A percentile compares a stretch with the other conserved stretches of the same genome.
These are phyloP conservation scores for Trametes cingulata DNA, from an alignment of 768 basidiomycete species.

Conservation along the genomic window DNA sequence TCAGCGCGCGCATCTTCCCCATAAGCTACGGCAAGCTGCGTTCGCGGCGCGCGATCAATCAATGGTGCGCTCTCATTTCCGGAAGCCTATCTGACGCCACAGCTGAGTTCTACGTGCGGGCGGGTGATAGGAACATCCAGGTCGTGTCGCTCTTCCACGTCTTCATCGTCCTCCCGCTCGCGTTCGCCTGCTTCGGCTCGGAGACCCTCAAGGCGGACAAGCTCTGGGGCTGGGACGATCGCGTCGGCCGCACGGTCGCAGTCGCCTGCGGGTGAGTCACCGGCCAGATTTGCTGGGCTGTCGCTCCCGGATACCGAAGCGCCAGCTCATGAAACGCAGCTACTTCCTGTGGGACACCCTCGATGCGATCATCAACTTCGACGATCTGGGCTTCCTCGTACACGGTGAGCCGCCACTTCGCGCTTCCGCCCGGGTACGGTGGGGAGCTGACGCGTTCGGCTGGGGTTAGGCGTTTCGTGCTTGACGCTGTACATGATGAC, in stretches of 20 bases:
- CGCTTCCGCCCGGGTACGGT: no score
- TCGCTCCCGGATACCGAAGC: neutral
- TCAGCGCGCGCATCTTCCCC: constrained; percentile 50
- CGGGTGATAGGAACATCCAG: constrained; percentile 65
- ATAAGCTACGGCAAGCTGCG: constrained; percentile 48
- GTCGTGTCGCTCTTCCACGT: constrained; percentile 76
- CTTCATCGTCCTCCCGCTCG: constrained; percentile 62
- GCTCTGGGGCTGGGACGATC: constrained; percentile 73
- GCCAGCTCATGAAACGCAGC: constrained; percentile 33
- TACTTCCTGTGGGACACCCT: constrained; percentile 86
- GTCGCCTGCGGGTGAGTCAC: constrained; percentile 67
- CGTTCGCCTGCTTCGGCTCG: constrained; percentile 52
- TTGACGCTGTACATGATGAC: constrained; percentile 62
- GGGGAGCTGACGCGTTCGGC: no score
- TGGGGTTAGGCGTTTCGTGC: constrained; percentile 64
- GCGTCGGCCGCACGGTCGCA: constrained; percentile 58
- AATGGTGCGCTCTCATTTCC: constrained; percentile 49
- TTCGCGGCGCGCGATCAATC: constrained; percentile 49
- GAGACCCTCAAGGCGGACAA: constrained; percentile 56
- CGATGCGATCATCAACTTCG: constrained; percentile 68
- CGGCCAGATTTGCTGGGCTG: neutral
- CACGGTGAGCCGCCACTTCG: constrained; percentile 58
- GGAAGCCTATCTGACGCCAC: neutral
- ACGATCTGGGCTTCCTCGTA: constrained; percentile 69
- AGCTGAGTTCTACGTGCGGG: neutral